These are phyloP conservation scores for Talaromyces sp. DNA, from an alignment of 2,329 filamentous ascomycete species.

Conservation along the genomic window DNA sequence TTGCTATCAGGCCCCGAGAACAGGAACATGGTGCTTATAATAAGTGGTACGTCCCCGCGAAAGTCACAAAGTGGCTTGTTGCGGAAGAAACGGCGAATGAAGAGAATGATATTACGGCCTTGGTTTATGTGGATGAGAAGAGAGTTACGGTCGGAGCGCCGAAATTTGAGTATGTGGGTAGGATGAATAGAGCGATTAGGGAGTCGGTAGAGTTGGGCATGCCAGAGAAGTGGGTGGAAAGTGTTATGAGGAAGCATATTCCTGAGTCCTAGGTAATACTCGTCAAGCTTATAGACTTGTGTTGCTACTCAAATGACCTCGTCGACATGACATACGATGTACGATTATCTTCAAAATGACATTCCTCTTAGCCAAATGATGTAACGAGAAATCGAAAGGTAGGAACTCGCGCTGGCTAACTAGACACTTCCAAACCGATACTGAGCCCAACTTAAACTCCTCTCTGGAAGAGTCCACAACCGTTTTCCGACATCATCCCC, in stretches of 20 bases:
- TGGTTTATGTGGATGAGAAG: slow-evolving; percentile 44
- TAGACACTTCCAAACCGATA: slow-evolving; percentile 46
- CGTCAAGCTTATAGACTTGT: background rate
- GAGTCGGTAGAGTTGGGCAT: slow-evolving; percentile 38
- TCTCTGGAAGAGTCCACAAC: slow-evolving; percentile 49
- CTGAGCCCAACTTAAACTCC: slow-evolving; percentile 55
- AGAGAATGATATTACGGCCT: slow-evolving; percentile 23
- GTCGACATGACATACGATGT: background rate
- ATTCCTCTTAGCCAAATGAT: background rate
- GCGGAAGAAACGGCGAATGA: slow-evolving; percentile 13
- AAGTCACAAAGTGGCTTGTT: slow-evolving; percentile 31
- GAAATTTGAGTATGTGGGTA: slow-evolving; percentile 38
- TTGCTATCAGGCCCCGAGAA: slow-evolving; percentile 27
- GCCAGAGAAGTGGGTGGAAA: slow-evolving; percentile 33
- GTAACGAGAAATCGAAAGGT: background rate
- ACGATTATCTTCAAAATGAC: background rate
- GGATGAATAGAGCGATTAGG: slow-evolving; percentile 43
- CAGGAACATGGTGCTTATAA: slow-evolving; percentile 37
- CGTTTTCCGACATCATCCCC: slow-evolving; percentile 47
- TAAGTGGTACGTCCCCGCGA: slow-evolving; percentile 36
- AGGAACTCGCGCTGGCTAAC: background rate
- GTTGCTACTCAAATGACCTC: too few relatives aligned
- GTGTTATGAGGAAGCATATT: slow-evolving; percentile 32
- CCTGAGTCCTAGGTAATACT: background rate
- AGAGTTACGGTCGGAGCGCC: slow-evolving; percentile 32